These are phyloP conservation scores for Candolleomyces aberdarensis DNA, from an alignment of 768 basidiomycete genomes.

Conservation along the genomic window DNA sequence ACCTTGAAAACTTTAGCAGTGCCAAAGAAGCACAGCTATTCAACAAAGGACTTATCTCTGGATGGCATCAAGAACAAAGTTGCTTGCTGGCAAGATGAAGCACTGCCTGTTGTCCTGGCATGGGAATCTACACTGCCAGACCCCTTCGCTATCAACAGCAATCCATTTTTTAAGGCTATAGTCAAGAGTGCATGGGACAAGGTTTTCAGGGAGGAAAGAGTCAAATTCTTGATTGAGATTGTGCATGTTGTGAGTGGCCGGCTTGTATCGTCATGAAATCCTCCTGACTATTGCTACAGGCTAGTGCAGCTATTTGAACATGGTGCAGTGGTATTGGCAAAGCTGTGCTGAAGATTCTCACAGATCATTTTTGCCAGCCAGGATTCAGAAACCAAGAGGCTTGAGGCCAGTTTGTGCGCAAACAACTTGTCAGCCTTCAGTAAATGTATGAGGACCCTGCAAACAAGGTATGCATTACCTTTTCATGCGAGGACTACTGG, in stretches of 20 bases:
- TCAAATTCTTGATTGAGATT: neutral
- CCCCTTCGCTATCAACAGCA: neutral
- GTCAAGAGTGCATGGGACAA: neutral
- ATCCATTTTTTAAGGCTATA: neutral
- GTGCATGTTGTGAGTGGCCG: neutral
- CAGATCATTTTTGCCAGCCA: neutral
- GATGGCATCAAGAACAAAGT: neutral
- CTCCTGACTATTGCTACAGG: neutral
- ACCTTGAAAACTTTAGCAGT: neutral
- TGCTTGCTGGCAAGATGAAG: neutral
- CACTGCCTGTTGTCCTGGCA: neutral
- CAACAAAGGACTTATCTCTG: neutral
- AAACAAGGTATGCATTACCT: neutral
- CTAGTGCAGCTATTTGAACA: neutral
- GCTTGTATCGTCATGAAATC: neutral
- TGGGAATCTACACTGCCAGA: neutral
- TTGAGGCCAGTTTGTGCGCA: neutral
- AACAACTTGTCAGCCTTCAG: neutral
- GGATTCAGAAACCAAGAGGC: neutral
- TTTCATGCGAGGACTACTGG: neutral
- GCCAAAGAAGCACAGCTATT: neutral
- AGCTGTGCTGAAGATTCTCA: neutral
- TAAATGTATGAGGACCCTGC: neutral
- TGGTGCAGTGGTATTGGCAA: neutral
- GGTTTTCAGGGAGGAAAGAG: neutral